Conservation (phyloP, 2,329 filamentous ascomycete genomes). For the Grosmannia penicillata region DNA sequence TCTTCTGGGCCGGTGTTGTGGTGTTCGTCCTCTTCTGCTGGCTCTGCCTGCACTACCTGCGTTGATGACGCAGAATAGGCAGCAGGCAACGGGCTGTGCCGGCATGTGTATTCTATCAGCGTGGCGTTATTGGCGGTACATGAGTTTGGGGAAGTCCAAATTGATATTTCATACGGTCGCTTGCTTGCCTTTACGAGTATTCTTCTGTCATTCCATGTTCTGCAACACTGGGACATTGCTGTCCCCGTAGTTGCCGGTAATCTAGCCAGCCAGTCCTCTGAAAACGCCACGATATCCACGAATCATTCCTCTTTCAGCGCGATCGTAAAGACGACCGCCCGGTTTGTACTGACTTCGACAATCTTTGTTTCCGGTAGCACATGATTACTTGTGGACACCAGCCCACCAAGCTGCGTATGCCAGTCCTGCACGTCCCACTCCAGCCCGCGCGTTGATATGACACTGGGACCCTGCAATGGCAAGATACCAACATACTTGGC, state of each 20-base stretch:
- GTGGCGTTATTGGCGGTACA: constrained; percentile 8
- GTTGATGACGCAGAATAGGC: constrained; percentile 27
- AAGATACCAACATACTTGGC: constrained; percentile 75
- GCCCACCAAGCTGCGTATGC: constrained; percentile 60
- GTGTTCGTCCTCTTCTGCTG: constrained; percentile 88
- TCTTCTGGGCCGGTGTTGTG: constrained; percentile 77
- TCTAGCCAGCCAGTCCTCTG: background rate
- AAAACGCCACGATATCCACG: background rate
- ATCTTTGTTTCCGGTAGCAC: constrained; percentile 42
- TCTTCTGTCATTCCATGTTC: too few species aligned
- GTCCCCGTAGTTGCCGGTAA: background rate
- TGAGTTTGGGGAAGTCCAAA: too few species aligned
- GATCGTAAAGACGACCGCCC: constrained; percentile 60
- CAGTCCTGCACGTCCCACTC: constrained; percentile 85
- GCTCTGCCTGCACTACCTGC: constrained; percentile 72
- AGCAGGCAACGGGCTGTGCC: background rate
- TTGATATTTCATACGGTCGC: too few species aligned
- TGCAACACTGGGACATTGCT: background rate
- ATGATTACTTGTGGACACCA: constrained; percentile 70
- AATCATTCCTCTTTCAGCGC: constrained; percentile 37
- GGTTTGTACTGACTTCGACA: constrained; percentile 47
- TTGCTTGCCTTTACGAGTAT: too few species aligned
- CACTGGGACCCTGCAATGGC: constrained; percentile 62
- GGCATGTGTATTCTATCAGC: constrained; percentile 2
- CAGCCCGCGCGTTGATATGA: constrained; percentile 66